These are phyloP conservation scores for Malus fusca DNA, from an alignment of 306 rosid species.

Conservation along the genomic window DNA sequence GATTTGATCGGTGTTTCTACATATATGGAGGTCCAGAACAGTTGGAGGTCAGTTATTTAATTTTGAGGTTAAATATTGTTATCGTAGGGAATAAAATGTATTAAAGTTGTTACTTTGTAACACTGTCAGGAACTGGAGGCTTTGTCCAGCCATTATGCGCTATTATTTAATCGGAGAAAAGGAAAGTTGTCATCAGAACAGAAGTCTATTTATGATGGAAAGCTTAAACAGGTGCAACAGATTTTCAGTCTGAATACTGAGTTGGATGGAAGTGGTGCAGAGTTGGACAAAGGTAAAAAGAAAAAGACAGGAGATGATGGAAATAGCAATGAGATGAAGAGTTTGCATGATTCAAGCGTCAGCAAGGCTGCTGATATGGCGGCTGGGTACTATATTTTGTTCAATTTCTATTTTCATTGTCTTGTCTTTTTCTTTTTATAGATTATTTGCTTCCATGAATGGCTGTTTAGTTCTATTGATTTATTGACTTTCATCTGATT, in stretches of 20 bases:
- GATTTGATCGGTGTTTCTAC: slow-evolving; percentile 95
- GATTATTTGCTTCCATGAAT: background rate
- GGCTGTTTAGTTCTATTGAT: background rate
- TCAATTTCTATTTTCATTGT: background rate
- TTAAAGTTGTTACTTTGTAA: slow-evolving; percentile 6
- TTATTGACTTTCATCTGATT: background rate
- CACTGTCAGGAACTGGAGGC: slow-evolving; percentile 79
- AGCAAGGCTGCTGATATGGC: slow-evolving; percentile 98
- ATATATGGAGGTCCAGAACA: slow-evolving; percentile 99
- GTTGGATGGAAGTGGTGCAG: slow-evolving; percentile 48
- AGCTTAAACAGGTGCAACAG: slow-evolving; percentile 85
- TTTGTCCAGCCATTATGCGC: slow-evolving; percentile 78
- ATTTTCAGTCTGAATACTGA: slow-evolving; percentile 64
- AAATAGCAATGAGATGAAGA: slow-evolving; percentile 69
- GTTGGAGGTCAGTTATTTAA: slow-evolving; percentile 63
- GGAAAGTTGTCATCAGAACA: slow-evolving; percentile 66
- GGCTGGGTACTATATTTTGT: slow-evolving; percentile 51
- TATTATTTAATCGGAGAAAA: slow-evolving; percentile 80
- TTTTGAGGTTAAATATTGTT: slow-evolving; percentile 6
- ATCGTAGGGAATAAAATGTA: slow-evolving; percentile 3
- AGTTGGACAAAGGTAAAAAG: slow-evolving; percentile 67
- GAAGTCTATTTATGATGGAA: slow-evolving; percentile 67
- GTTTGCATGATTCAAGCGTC: slow-evolving; percentile 77
- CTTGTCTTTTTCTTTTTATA: background rate
- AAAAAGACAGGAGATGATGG: slow-evolving; percentile 56